Percentiles rank a stretch among this genome's conserved stretches.
Conservation (phyloP, 768 basidiomycete genomes). For the Russula lepida region DNA sequence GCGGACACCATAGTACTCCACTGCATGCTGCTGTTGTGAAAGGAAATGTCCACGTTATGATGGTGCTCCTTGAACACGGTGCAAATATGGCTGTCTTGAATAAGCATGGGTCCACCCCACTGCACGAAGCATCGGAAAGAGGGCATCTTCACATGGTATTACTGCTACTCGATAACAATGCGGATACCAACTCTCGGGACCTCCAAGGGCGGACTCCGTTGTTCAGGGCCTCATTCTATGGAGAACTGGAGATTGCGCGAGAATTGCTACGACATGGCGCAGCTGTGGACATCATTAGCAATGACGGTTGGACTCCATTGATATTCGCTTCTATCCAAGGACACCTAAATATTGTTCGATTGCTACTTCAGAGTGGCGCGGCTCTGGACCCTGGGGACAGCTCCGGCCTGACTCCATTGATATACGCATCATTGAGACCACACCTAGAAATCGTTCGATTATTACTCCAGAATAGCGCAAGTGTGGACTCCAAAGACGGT, state of each 20-base stretch:
- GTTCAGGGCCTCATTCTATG: background rate
- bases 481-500: background rate
- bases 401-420: background rate
- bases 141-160: background rate
- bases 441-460: background rate
- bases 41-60: background rate
- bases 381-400: background rate
- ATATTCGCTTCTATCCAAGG: background rate
- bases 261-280: background rate
- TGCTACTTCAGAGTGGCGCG: background rate
- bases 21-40: background rate
- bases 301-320: background rate
- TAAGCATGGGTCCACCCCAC: background rate
- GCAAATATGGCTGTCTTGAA: background rate
- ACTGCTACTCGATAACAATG: background rate
- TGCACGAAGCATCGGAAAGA: background rate
- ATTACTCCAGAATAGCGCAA: background rate
- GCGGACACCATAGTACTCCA: background rate
- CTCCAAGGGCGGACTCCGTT: accelerated
- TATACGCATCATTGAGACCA: background rate
- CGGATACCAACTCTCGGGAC: background rate
- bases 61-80: background rate
- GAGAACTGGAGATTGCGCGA: background rate
- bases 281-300: background rate
- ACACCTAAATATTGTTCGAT: background rate